Conservation (phyloP, 192 early-diverging fungal genomes). For the Coemansia furcata region DNA sequence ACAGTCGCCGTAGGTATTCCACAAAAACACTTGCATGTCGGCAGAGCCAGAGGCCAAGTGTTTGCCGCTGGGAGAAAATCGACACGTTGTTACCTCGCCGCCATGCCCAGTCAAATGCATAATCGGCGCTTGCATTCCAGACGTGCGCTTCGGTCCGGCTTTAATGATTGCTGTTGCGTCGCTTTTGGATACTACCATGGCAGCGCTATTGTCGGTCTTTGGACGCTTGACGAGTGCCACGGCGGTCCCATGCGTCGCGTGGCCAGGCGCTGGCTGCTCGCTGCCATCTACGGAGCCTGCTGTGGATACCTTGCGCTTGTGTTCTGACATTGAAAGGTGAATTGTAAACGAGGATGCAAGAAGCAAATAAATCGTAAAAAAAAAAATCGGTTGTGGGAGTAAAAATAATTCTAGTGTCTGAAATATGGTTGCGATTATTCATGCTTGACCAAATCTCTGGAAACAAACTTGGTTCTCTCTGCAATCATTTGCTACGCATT, state of each 20-base stretch:
- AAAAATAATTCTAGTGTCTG: neutral
- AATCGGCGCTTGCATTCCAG: constrained; percentile 77
- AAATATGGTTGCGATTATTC: neutral
- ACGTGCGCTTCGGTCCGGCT: constrained; percentile 59
- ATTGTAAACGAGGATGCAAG: neutral
- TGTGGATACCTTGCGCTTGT: constrained; percentile 34
- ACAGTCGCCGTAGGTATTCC: constrained; percentile 95
- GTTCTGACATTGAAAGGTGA: constrained; percentile 25
- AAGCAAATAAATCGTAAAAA: neutral
- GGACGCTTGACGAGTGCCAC: constrained; percentile 48
- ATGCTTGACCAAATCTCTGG: neutral
- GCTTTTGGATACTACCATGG: neutral
- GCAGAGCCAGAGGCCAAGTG: constrained; percentile 78
- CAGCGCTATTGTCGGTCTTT: constrained; percentile 15
- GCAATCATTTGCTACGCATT: neutral
- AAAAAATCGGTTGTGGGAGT: neutral
- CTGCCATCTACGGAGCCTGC: constrained; percentile 8
- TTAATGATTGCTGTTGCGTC: constrained; percentile 20
- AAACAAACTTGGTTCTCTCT: neutral
- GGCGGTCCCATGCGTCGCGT: constrained; percentile 21
- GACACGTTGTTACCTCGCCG: constrained; percentile 78
- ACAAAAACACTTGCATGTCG: constrained; percentile 85
- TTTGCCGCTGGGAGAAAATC: constrained; percentile 83
- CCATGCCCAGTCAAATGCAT: constrained; percentile 83
- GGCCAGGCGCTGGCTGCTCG: neutral